Evolutionary conservation across 306 rosid species (phyloP), one percentile per base, ranked within the genome.

Genomic region (Myrica gale): DNA sequence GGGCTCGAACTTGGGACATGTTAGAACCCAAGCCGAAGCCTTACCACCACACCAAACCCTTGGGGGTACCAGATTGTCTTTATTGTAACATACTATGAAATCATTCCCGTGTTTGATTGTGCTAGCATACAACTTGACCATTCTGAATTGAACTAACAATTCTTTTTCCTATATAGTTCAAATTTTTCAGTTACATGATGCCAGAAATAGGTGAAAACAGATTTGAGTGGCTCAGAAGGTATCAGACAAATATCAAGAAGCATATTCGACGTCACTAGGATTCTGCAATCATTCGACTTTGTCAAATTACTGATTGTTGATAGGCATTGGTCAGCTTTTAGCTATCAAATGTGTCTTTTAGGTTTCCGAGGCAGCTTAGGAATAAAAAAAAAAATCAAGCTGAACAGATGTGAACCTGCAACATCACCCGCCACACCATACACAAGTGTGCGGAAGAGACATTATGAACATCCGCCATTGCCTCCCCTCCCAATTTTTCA

Each of bases 41-140:
- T n/a, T n/a, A n/a, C n/a, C n/a, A n/a, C n/a, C n/a, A n/a, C n/a
- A n/a, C n/a, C n/a, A n/a, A n/a, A n/a, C n/a, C n/a, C n/a, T n/a
- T n/a, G n/a, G n/a, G n/a, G n/a, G n/a, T n/a, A 63, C 69, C 45
- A 37, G 45, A 63, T 37, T 41, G 20, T 63, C 69, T 39, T 63
- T 62, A 17, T 32, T 45, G 46, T 62, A 21, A 62, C n/a, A 63
- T 16, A 63, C 9, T 63, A 37, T 39, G 9, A 16, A 45, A 37
- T 62, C 46, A 62, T 39, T 45, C 16, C 23, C 11, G 2, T 10
- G 67, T 32, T 32, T 26, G 20, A 60, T 26, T 60, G 67, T 11
- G 20, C 42, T 9, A 26, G 67, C 19, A 20, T n/a, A 2, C n/a
- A 32, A 37, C 21, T 62, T 15, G 6, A 37, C 69, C 46, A 62